Evolutionary conservation across 139 green algal species (phyloP).

Genomic region (Micractinium sp.): DNA sequence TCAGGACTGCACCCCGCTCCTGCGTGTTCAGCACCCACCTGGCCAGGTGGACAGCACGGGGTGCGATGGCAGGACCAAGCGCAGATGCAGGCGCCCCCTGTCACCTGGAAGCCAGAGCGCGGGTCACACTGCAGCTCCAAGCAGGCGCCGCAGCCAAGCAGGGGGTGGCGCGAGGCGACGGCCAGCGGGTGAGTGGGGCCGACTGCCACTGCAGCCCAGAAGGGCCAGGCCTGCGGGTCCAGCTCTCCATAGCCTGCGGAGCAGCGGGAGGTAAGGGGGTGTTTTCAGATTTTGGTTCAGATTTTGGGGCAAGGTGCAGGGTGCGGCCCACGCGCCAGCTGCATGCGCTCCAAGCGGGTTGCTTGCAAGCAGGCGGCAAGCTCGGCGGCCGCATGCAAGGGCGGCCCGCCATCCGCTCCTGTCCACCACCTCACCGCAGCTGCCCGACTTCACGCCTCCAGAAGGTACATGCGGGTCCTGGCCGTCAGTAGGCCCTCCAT

Average conservation of each 20-base stretch:
- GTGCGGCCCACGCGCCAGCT: not conserved
- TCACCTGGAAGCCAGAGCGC: not conserved
- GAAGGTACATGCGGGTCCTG: slow-evolving; percentile 6
- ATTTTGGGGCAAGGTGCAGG: not conserved
- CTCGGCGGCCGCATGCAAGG: not conserved
- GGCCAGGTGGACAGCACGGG: not conserved
- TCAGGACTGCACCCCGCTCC: not conserved
- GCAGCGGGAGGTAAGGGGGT: not conserved
- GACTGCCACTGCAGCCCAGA: slow-evolving; percentile 4
- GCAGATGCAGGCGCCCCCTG: not conserved
- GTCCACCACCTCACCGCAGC: slow-evolving; percentile 18
- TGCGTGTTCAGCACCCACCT: not conserved
- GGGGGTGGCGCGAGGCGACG: not conserved
- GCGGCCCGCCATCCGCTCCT: not conserved
- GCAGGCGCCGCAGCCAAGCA: slow-evolving; percentile 18
- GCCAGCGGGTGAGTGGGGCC: not conserved
- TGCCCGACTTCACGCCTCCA: not conserved
- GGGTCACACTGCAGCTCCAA: slow-evolving; percentile 17
- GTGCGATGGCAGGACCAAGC: not conserved
- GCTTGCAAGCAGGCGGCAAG: not conserved
- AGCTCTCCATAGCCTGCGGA: slow-evolving; percentile 33
- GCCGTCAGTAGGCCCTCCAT: slow-evolving; percentile 7
- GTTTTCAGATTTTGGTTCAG: too few species aligned
- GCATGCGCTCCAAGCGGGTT: not conserved
- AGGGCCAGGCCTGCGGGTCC: slow-evolving; percentile 2